These are phyloP conservation scores for Colletotrichum sp. DNA, from an alignment of 2,329 filamentous ascomycete genomes.

Conservation along the genomic window DNA sequence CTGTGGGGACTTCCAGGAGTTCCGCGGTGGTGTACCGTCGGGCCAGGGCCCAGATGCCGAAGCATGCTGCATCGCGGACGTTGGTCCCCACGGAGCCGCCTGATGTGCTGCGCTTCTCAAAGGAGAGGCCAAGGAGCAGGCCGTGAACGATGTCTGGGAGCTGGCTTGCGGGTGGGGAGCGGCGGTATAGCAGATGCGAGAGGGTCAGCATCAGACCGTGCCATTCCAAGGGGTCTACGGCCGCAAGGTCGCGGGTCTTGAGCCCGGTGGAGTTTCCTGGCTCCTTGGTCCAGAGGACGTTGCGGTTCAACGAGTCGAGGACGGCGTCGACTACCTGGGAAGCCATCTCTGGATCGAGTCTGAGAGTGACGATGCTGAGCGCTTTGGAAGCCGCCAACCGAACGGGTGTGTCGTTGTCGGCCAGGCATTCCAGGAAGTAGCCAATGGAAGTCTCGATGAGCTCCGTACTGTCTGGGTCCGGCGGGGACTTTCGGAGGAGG, in stretches of 20 bases:
- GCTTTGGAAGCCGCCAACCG: constrained; percentile 91
- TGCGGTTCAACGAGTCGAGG: constrained; percentile 69
- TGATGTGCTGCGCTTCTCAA: constrained; percentile 86
- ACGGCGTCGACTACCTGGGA: constrained; percentile 88
- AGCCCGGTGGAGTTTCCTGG: constrained; percentile 18
- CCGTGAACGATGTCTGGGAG: constrained; percentile 78
- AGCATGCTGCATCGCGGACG: constrained; percentile 93
- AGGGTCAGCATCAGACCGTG: constrained; percentile 90
- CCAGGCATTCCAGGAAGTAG: constrained; percentile 76
- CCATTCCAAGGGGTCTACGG: constrained; percentile 85
- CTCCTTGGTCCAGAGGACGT: constrained; percentile 58
- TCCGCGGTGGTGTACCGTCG: constrained; percentile 85
- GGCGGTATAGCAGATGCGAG: constrained; percentile 83
- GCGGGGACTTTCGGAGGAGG: constrained; percentile 57
- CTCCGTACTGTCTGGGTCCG: constrained; percentile 46
- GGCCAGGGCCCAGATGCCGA: constrained; percentile 92
- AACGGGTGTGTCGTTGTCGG: constrained; percentile 90
- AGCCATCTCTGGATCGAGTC: constrained; percentile 80
- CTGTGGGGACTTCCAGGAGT: constrained; percentile 65
- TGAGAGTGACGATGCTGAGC: constrained; percentile 84
- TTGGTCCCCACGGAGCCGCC: constrained; percentile 88
- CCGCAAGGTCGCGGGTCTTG: constrained; percentile 64
- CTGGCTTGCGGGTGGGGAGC: constrained; percentile 74
- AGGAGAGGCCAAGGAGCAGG: constrained; percentile 79
- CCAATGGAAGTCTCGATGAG: constrained; percentile 83